Conservation (phyloP, 345 rosid species). For the Melaleuca quinquenervia region DNA sequence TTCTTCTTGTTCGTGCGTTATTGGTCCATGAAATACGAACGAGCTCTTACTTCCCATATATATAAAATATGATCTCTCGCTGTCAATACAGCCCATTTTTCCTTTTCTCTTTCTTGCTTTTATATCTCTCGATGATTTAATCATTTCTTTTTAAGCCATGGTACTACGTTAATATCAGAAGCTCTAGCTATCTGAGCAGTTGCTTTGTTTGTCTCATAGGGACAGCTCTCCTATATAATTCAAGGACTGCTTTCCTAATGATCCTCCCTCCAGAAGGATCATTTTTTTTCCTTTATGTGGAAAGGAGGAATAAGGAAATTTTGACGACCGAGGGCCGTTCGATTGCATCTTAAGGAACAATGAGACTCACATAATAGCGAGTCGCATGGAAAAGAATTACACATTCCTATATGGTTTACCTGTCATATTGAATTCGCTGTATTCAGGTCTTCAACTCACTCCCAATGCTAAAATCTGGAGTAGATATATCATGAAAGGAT, state of each 20-base stretch:
- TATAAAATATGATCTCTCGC: not conserved
- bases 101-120: not conserved
- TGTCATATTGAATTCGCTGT: not conserved
- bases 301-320: not conserved
- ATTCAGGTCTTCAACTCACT: not conserved
- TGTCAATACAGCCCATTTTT: not conserved
- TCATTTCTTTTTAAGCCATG: slow-evolving; percentile 11
- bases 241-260: slow-evolving; percentile 23
- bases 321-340: not conserved
- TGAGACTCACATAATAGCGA: not conserved
- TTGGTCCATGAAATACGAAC: not conserved
- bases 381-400: not conserved
- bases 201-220: slow-evolving; percentile 10
- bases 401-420: not conserved
- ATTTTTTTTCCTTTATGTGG: not conserved
- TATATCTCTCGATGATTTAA: not conserved
- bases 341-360: not conserved
- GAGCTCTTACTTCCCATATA: not conserved
- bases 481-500: not conserved
- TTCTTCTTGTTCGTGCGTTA: not conserved
- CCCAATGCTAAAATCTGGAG: not conserved
- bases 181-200: slow-evolving; percentile 10
- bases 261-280: slow-evolving; percentile 10
- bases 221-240: slow-evolving; percentile 26
- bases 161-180: slow-evolving; percentile 33